A percentile compares a stretch with the other conserved stretches of the same genome.
phyloP scores from a whole-genome alignment of 805 yeast species.

The Saccharomycopsis lassenensis region DNA sequence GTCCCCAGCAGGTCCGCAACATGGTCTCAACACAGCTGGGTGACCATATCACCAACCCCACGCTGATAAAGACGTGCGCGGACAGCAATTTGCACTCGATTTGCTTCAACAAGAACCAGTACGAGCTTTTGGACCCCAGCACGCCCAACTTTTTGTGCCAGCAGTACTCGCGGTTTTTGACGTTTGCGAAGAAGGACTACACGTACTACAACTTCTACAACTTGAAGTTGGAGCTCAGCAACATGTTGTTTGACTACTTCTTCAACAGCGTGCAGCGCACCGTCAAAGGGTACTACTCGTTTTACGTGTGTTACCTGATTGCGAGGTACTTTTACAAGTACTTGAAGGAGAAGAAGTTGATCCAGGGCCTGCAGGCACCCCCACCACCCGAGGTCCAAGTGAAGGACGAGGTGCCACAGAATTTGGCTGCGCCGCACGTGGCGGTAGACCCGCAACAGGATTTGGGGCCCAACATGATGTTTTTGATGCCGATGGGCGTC shows the following conservation, averaged over 20 bases:
- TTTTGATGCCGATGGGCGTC: slow-evolving; percentile 1
- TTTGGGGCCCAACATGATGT: too few species aligned
- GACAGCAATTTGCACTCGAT: too few species aligned
- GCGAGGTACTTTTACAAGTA: slow-evolving; percentile 16
- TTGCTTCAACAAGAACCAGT: slow-evolving; percentile 8
- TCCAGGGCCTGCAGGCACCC: slow-evolving; percentile 2
- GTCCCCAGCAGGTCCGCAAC: too few species aligned
- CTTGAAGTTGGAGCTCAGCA: slow-evolving; percentile 11
- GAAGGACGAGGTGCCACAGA: too few species aligned
- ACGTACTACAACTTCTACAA: slow-evolving; percentile 15
- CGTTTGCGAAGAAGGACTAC: slow-evolving; percentile 9
- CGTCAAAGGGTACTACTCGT: slow-evolving; percentile 14
- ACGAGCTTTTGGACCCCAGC: too few species aligned
- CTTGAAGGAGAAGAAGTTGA: slow-evolving; percentile 15
- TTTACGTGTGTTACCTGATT: slow-evolving; percentile 16
- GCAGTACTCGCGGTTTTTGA: slow-evolving; percentile 8
- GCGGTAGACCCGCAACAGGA: too few species aligned
- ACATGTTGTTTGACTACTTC: slow-evolving; percentile 16
- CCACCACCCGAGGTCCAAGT: neutral
- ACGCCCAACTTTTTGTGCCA: neutral
- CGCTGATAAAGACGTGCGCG: too few species aligned
- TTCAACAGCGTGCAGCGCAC: slow-evolving; percentile 7
- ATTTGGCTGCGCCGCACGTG: too few species aligned
- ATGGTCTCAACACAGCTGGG: too few species aligned
- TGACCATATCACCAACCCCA: too few species aligned